Percentiles rank a stretch among this genome's conserved stretches.
Evolutionary conservation across 352 stramenopile species (phyloP).

Genomic region (Phytophthora cryptogea): DNA sequence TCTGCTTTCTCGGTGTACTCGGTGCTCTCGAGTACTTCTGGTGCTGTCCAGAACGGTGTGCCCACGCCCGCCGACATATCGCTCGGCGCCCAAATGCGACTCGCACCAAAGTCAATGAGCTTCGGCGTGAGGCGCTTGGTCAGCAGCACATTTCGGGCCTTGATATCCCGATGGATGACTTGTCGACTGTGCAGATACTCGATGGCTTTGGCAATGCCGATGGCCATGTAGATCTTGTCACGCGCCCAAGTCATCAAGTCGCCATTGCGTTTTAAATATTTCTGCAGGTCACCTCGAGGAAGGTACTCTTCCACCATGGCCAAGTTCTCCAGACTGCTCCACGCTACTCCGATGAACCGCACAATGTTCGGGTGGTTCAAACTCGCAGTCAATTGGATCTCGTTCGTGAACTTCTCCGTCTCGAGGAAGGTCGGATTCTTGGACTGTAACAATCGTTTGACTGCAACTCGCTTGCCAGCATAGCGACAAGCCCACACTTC

Average conservation of each 20-base stretch:
- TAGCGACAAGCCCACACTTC: slow-evolving; percentile 59
- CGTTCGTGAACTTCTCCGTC: slow-evolving; percentile 50
- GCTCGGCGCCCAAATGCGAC: slow-evolving; percentile 19
- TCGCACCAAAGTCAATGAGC: slow-evolving; percentile 54
- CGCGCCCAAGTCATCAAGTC: slow-evolving; percentile 36
- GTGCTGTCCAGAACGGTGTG: slow-evolving; percentile 67
- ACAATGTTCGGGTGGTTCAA: slow-evolving; percentile 53
- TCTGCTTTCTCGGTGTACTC: slow-evolving; percentile 66
- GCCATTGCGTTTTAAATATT: slow-evolving; percentile 37
- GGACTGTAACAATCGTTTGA: slow-evolving; percentile 55
- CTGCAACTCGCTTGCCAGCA: slow-evolving; percentile 41
- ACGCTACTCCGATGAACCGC: slow-evolving; percentile 51
- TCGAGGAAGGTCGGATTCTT: slow-evolving; percentile 43
- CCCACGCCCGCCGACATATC: slow-evolving; percentile 50
- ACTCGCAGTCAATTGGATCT: slow-evolving; percentile 54
- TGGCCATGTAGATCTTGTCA: slow-evolving; percentile 47
- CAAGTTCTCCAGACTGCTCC: slow-evolving; percentile 52
- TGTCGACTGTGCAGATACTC: slow-evolving; percentile 42
- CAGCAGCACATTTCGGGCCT: slow-evolving; percentile 80
- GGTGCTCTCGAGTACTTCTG: slow-evolving; percentile 64
- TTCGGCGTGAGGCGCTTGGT: slow-evolving; percentile 40
- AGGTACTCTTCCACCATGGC: slow-evolving; percentile 64
- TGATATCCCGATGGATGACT: slow-evolving; percentile 82
- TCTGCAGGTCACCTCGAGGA: slow-evolving; percentile 48
- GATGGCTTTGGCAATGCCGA: slow-evolving; percentile 41